Percentiles rank a stretch among this genome's conserved stretches.
phyloP scores from a whole-genome alignment of 352 stramenopile species.

The Albugo candida region DNA sequence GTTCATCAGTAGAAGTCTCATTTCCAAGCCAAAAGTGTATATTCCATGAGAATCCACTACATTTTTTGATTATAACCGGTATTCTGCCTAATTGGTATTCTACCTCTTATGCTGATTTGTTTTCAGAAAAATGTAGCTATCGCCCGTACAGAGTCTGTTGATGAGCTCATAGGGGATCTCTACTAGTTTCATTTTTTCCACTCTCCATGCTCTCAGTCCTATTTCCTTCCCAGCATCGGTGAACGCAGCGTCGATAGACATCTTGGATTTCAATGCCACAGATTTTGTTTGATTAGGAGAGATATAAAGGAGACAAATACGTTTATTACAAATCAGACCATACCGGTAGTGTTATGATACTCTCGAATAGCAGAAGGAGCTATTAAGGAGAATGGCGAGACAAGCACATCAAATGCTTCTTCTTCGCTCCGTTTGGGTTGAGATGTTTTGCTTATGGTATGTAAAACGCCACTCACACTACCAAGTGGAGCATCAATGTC shows the following conservation, averaged over 20 bases:
- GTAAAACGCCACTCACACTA: constrained; percentile 41
- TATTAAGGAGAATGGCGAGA: constrained; percentile 44
- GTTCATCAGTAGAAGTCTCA: constrained; percentile 83
- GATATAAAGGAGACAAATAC: neutral
- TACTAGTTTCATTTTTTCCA: constrained; percentile 66
- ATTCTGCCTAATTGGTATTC: neutral
- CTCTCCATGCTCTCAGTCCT: constrained; percentile 66
- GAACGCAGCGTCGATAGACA: constrained; percentile 47
- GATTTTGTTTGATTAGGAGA: neutral
- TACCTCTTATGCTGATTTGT: constrained; percentile 38
- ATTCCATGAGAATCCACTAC: constrained; percentile 59
- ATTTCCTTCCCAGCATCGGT: constrained; percentile 27
- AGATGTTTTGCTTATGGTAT: constrained; percentile 19
- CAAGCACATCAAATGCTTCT: constrained; percentile 33
- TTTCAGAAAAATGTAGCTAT: constrained; percentile 93
- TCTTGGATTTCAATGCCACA: constrained; percentile 4
- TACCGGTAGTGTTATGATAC: constrained; percentile 5
- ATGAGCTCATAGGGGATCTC: constrained; percentile 24
- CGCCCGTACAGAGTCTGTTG: constrained; percentile 85
- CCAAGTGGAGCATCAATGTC: constrained; percentile 47
- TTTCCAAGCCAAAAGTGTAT: constrained; percentile 95
- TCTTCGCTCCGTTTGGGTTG: constrained; percentile 13
- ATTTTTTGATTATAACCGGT: too few relatives aligned
- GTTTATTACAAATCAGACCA: constrained; percentile 3
- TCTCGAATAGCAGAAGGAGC: constrained; percentile 7